These are phyloP conservation scores for Eruca vesicaria DNA, from an alignment of 441 rosid species.

Conservation along the genomic window DNA sequence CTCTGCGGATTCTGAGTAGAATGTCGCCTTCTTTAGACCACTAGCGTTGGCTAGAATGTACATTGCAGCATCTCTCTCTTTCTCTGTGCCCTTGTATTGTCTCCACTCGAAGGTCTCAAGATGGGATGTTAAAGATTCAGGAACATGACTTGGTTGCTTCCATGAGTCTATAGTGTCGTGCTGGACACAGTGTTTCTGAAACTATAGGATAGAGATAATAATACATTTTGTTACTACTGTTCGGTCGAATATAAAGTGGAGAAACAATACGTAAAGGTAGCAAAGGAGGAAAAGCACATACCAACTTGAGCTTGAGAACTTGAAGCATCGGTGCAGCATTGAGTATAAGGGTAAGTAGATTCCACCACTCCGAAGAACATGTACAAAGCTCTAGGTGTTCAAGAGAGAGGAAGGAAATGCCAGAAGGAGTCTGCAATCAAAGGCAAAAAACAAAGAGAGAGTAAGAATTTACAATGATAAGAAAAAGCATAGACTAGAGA, in stretches of 20 bases:
- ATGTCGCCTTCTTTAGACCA: background rate
- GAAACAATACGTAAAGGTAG: too few species aligned
- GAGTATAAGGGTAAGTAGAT: background rate
- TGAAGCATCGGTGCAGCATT: background rate
- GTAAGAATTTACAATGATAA: background rate
- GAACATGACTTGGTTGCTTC: too few species aligned
- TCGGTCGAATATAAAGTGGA: background rate
- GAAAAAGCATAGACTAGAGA: too few species aligned
- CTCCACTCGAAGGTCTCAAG: too few species aligned
- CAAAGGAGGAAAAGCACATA: too few species aligned
- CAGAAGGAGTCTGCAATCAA: background rate
- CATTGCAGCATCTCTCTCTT: background rate
- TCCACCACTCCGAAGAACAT: too few species aligned
- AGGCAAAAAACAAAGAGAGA: slow-evolving; percentile 1
- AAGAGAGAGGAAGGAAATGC: slow-evolving; percentile 2
- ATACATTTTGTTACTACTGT: background rate
- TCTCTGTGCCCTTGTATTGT: background rate
- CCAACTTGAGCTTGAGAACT: too few species aligned
- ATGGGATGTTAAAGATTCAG: too few species aligned
- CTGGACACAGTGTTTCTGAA: background rate
- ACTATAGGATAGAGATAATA: background rate
- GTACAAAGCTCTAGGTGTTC: slow-evolving; percentile 10
- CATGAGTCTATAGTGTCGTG: background rate
- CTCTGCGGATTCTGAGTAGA: too few species aligned
- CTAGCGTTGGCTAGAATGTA: slow-evolving; percentile 12